Evolutionary conservation across 495 filamentous ascomycete genomes (phyloP).

Genomic region (Jackrogersella multiformis): DNA sequence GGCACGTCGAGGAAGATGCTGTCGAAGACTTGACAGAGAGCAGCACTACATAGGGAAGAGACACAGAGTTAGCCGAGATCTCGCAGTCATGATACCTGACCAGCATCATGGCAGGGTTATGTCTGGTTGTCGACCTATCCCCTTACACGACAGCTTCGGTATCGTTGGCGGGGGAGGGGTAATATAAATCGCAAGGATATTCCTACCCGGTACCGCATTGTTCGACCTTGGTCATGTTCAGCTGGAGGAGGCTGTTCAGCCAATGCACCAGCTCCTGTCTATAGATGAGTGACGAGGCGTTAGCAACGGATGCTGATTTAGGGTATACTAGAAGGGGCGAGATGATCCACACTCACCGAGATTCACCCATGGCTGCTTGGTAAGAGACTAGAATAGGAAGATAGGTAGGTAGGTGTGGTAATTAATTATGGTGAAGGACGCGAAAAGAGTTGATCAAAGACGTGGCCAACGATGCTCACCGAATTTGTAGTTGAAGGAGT

Average conservation of each 20-base stretch:
- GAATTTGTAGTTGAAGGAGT: neutral
- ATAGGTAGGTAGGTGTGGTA: constrained; percentile 2
- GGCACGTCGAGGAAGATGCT: constrained; percentile 96
- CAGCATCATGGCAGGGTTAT: constrained; percentile 14
- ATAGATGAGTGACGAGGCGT: constrained; percentile 11
- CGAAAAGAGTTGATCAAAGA: constrained; percentile 3
- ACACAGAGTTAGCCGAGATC: constrained; percentile 31
- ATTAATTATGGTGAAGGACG: constrained; percentile 10
- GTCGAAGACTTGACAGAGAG: constrained; percentile 95
- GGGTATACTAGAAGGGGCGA: neutral
- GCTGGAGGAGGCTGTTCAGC: constrained; percentile 95
- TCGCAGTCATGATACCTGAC: constrained; percentile 3
- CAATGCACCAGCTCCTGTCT: constrained; percentile 97
- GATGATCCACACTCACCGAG: constrained; percentile 34
- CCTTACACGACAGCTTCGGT: neutral
- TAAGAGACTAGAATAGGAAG: too few species aligned
- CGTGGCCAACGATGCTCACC: neutral
- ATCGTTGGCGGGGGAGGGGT: constrained; percentile 48
- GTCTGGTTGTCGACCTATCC: constrained; percentile 1
- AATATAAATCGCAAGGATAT: constrained; percentile 46
- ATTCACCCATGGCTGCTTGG: constrained; percentile 39
- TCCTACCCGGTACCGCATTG: constrained; percentile 98
- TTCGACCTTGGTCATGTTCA: constrained; percentile 98
- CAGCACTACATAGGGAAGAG: constrained; percentile 68
- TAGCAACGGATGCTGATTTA: constrained; percentile 4